Evolutionary conservation across 2,329 filamentous ascomycete species (phyloP), one percentile per base, ranked within the genome.

Genomic region (Diaporthe citriasiana): DNA sequence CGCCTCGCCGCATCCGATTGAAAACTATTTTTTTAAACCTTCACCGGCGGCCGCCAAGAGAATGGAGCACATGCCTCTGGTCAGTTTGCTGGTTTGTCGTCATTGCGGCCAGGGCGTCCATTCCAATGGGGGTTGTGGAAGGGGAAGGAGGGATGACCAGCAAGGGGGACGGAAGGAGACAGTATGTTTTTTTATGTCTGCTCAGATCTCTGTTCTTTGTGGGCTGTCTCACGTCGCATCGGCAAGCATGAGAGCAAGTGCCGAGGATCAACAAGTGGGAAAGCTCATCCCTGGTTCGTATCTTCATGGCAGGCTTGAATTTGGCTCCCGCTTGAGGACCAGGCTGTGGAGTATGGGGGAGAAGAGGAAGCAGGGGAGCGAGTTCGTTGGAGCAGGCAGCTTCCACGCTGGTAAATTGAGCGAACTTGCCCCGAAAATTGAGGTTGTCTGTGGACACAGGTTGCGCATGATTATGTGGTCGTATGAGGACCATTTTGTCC

Each of bases 181-280:
- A 15, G 47, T 30, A n/a, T 47, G 60, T 57, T 47, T 38, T 68
- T 57, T 70, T 63, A 60, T 60, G 75, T 76, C 79, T 80, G 80
- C 81, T 82, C 81, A 78, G 81, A 82, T 82, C 76, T 82, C 81
- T 81, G 81, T 82, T 82, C 81, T 82, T 80, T 68, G 68, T 70
- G 74, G 72, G 68, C 76, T 74, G 75, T 78, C 35, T 73, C 63
- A 75, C 71, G 30, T 71, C 75, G 51, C 63, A 60, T 57, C 73
- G 70, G 73, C 65, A 57, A 70, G 51, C 60, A 71, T 30, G 27
- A 40, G 55, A 33, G 50, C 56, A 38, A 38, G 55, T n/a, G 57
- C 40, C 50, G 70, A 68, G 73, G 75, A 74, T 76, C 66, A 66
- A 76, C 53, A 33, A 35, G 59, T 66, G 69, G 70, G 73, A 73